Percentiles rank a stretch among this genome's conserved stretches.
Conservation (phyloP, 2,329 filamentous ascomycete species). For the Botryosphaeria agaves region DNA sequence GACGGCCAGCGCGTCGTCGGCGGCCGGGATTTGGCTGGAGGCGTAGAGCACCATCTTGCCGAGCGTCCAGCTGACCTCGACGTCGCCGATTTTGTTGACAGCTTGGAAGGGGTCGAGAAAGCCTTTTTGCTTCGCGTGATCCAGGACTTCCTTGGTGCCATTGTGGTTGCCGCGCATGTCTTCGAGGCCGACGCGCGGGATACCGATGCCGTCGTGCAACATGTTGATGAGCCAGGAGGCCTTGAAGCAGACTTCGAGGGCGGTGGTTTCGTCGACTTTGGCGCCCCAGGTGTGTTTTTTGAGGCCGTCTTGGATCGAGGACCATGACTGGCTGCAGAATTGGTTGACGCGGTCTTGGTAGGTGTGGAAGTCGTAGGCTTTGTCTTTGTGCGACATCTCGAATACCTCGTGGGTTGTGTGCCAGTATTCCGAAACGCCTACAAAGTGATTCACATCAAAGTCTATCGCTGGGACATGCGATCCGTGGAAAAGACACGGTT, state of each 20-base stretch:
- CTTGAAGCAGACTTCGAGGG: constrained; percentile 88
- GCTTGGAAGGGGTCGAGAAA: constrained; percentile 80
- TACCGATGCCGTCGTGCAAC: constrained; percentile 85
- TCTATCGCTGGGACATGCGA: constrained; percentile 90
- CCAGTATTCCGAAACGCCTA: constrained; percentile 97
- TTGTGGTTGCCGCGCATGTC: constrained; percentile 41
- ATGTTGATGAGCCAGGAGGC: constrained; percentile 96
- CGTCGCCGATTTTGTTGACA: constrained; percentile 76
- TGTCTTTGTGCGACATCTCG: constrained; percentile 53
- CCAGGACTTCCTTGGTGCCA: constrained; percentile 50
- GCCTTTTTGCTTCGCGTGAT: constrained; percentile 53
- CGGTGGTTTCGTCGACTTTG: constrained; percentile 55
- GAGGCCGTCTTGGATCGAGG: constrained; percentile 50
- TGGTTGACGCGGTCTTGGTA: constrained; percentile 74
- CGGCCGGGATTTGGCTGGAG: constrained; percentile 64
- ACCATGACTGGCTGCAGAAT: constrained; percentile 78
- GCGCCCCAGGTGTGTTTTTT: constrained; percentile 52
- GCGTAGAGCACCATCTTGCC: constrained; percentile 95
- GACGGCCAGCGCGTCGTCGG: constrained; percentile 50
- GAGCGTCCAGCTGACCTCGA: constrained; percentile 93
- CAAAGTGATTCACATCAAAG: constrained; percentile 93
- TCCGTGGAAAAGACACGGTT: constrained; percentile 79
- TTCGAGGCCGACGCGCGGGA: constrained; percentile 72
- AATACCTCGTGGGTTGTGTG: constrained; percentile 96
- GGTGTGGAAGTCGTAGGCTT: constrained; percentile 74